Conservation (phyloP, 2,329 filamentous ascomycete species). For the Coniella lustricola region DNA sequence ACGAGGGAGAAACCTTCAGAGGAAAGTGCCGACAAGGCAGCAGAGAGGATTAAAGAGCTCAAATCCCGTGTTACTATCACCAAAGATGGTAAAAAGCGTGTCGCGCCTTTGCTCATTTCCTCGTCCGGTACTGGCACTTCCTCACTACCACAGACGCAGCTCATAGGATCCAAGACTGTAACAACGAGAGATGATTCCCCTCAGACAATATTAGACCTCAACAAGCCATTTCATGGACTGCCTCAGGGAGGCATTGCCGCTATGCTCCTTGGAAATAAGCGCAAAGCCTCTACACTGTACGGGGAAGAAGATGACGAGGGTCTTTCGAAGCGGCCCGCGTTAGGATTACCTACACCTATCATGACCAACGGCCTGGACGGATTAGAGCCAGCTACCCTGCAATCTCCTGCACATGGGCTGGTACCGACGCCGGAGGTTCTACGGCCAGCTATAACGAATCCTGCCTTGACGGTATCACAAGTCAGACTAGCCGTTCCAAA, state of each 20-base stretch:
- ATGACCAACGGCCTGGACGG: slow-evolving; percentile 72
- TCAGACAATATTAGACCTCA: slow-evolving; percentile 79
- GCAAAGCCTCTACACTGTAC: slow-evolving; percentile 68
- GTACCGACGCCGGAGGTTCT: slow-evolving; percentile 74
- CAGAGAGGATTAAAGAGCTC: slow-evolving; percentile 51
- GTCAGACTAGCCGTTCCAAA: slow-evolving; percentile 82
- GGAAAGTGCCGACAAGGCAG: slow-evolving; percentile 46
- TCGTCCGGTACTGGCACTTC: slow-evolving; percentile 82
- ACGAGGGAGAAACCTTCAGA: slow-evolving; percentile 24
- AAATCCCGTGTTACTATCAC: slow-evolving; percentile 92
- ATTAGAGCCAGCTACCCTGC: slow-evolving; percentile 64
- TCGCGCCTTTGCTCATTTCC: slow-evolving; percentile 85
- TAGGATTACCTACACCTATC: slow-evolving; percentile 64
- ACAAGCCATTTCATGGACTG: slow-evolving; percentile 87
- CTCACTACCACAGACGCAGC: slow-evolving; percentile 79
- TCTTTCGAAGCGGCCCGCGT: slow-evolving; percentile 41
- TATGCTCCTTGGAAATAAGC: slow-evolving; percentile 87
- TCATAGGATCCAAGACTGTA: slow-evolving; percentile 67
- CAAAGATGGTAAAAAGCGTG: slow-evolving; percentile 94
- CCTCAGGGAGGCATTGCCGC: slow-evolving; percentile 82
- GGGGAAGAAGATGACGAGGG: slow-evolving; percentile 67
- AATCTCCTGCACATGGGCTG: slow-evolving; percentile 51
- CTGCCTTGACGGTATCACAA: slow-evolving; percentile 73
- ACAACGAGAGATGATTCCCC: slow-evolving; percentile 62
- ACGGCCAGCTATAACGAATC: slow-evolving; percentile 79